Base-by-base conservation (phyloP, 495 filamentous ascomycete genomes). In the Penicillium argentinense region DNA sequence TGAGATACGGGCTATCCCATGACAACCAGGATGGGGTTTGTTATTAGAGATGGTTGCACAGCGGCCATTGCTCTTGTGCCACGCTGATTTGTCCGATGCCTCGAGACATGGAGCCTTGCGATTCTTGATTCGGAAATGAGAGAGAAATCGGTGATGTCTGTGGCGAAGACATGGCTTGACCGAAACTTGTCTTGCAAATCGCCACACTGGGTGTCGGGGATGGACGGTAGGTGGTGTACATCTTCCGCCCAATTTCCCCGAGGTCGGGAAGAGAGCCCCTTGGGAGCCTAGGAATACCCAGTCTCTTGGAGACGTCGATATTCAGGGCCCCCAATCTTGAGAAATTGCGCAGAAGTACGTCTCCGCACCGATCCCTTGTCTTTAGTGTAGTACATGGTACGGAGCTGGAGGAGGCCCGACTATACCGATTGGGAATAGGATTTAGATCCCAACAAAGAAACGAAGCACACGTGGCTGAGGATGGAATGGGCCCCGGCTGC, bases 111-210 rank as follows among this genome's bases (percentile, higher is more conserved):
- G 22, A 33, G 25, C 25, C 45, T 40, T 17, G 11, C 30, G 16
- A 43, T 18, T 36, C 17, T n/a, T 7, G 16, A 27, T 39, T 14
- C 30, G 21, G 32, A 9, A 12, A 27, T 17, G 14, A 45, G n/a
- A n/a, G n/a, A 19, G 2, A 24, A 27, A 17, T 38, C 25, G 37
- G 16, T 30, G 40, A 53, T 38, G 23, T 16, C 34, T 43, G 57
- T 60, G 57, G 54, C 57, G 38, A 60, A 45, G 29, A 33, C 7
- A 39, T 30, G 16, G 25, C 38, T 48, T 57, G 57, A 60, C 57
- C 57, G 57, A 50, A 60, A 57, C 39, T 54, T 36, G 18, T 19
- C 32, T 42, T 34, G 39, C 27, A 24, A 51, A 45, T 53, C 30
- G 54, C 49, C 54, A 57, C 54, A 57, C 24, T 36, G 12, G 1